phyloP scores from a whole-genome alignment of 345 rosid genomes.

The Bretschneidera sinensis region DNA sequence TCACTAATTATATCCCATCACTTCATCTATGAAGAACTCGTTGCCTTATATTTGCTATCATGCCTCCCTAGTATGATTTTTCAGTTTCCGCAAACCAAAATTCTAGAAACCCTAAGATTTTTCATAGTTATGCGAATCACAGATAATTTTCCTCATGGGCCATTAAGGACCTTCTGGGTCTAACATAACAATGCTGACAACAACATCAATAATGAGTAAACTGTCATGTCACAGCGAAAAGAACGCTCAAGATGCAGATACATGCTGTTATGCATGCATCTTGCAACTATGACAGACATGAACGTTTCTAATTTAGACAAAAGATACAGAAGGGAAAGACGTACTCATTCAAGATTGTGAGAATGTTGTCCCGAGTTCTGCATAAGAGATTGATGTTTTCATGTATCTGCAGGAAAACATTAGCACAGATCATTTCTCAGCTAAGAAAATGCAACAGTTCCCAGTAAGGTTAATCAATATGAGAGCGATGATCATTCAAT shows the following conservation, averaged over 20 bases:
- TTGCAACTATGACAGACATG: not conserved
- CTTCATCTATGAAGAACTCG: not conserved
- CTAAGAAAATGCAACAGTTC: not conserved
- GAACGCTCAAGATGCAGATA: too few relatives aligned
- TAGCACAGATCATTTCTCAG: not conserved
- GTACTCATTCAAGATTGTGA: conserved; percentile 67
- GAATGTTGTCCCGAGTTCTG: conserved; percentile 68
- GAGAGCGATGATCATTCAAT: not conserved
- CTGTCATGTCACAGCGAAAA: not conserved
- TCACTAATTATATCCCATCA: not conserved
- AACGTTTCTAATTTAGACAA: conserved; percentile 5
- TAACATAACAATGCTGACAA: not conserved
- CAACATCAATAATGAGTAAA: not conserved
- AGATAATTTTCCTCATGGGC: not conserved
- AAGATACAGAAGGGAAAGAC: conserved; percentile 10
- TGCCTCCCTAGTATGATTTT: too few relatives aligned
- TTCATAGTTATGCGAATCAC: not conserved
- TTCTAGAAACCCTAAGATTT: too few relatives aligned
- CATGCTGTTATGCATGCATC: not conserved
- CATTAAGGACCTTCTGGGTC: not conserved
- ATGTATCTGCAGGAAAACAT: conserved; percentile 42
- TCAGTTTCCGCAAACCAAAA: too few relatives aligned
- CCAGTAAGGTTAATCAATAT: conserved; percentile 7
- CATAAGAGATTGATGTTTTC: conserved; percentile 57
- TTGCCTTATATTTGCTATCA: too few relatives aligned